phyloP scores from a whole-genome alignment of 192 early-diverging fungal genomes.

The Tieghemiomyces parasiticus region DNA sequence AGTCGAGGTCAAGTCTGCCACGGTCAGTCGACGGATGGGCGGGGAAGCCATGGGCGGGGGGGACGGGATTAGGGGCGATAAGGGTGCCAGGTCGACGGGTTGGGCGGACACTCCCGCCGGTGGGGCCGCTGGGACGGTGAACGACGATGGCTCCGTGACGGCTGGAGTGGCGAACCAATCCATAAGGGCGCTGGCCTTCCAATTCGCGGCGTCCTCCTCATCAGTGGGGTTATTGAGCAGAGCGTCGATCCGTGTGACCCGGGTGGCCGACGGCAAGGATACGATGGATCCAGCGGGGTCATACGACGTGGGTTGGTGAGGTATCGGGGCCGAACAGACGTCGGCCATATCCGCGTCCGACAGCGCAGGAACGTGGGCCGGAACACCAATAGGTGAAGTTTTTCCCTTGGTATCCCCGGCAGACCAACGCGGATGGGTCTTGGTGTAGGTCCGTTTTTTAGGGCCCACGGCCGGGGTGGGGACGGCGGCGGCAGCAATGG shows the following conservation, averaged over 20 bases:
- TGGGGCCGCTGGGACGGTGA: no score
- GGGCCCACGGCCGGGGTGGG: not conserved
- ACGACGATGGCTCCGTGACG: not conserved
- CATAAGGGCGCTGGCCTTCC: not conserved
- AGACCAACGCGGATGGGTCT: not conserved
- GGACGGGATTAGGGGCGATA: no score
- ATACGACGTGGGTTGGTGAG: no score
- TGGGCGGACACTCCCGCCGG: no score
- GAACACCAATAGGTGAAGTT: not conserved
- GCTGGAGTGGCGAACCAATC: slow-evolving; percentile 8
- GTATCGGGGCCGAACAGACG: no score
- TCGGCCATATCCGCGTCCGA: no score
- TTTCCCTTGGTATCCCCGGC: not conserved
- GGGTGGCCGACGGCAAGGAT: not conserved
- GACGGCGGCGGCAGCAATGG: not conserved
- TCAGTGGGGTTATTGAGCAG: slow-evolving; percentile 2
- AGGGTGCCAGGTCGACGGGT: no score
- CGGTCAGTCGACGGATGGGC: no score
- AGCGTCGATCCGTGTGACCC: slow-evolving; percentile 6
- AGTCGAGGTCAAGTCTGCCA: no score
- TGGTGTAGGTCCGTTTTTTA: not conserved
- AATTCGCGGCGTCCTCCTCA: not conserved
- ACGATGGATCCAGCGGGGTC: no score
- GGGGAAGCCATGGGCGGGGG: no score
- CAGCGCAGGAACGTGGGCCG: not conserved